Evolutionary conservation across 768 basidiomycete genomes (phyloP).

Genomic region (Russula lepida): DNA sequence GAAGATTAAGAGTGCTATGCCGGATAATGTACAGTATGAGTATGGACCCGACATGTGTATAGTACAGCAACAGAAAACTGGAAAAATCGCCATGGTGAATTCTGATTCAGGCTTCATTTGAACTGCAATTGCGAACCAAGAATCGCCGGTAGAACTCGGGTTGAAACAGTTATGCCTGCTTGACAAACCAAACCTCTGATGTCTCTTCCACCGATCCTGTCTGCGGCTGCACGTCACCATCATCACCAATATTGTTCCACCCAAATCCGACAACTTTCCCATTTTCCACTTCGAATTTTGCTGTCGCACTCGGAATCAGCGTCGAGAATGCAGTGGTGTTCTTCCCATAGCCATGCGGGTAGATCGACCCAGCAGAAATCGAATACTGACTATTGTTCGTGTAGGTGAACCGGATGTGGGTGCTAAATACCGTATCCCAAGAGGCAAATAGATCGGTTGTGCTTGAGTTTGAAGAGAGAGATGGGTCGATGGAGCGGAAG

Average conservation of each 20-base stretch:
- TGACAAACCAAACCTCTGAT: conserved; percentile 10
- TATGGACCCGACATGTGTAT: too few species aligned
- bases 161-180: not conserved
- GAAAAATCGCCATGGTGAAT: too few species aligned
- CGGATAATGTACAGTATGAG: not conserved
- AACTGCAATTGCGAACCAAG: too few species aligned
- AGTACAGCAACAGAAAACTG: too few species aligned
- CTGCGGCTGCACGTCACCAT: not conserved
- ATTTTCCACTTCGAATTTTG: not conserved
- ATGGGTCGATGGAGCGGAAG: not conserved
- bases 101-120: too few species aligned
- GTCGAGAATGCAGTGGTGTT: conserved; percentile 2
- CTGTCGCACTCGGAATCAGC: not conserved
- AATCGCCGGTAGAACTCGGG: too few species aligned
- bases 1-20: not conserved
- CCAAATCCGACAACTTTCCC: not conserved
- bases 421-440: not conserved
- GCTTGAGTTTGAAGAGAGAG: not conserved
- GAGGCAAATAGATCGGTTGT: conserved; percentile 5
- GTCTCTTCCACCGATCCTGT: not conserved
- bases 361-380: not conserved
- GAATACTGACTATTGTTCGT: not conserved
- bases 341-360: conserved; percentile 9
- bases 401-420: not conserved
- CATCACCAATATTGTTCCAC: not conserved